These are phyloP conservation scores for Gaultheria prostrata DNA, from an alignment of 148 eudicot species.

Conservation along the genomic window DNA sequence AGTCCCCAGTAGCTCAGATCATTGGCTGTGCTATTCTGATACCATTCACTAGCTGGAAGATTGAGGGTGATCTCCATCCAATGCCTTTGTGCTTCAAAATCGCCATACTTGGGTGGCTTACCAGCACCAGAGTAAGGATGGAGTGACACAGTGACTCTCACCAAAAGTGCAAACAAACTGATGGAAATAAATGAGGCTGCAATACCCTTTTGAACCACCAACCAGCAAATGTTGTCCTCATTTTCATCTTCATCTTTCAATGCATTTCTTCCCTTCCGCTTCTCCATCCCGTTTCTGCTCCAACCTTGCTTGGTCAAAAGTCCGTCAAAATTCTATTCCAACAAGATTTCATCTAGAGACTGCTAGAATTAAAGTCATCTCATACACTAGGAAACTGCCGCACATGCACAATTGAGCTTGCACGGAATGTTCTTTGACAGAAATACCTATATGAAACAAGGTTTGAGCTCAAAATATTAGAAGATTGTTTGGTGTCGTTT, in stretches of 20 bases:
- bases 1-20: conserved; percentile 93
- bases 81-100: conserved; percentile 96
- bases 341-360: neutral
- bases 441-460: neutral
- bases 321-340: neutral
- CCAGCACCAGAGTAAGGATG: conserved; percentile 88
- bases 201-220: conserved; percentile 51
- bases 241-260: conserved; percentile 22
- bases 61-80: conserved; percentile 97
- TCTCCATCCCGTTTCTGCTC: conserved; percentile 25
- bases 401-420: neutral
- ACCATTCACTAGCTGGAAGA: conserved; percentile 79
- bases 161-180: conserved; percentile 63
- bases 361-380: conserved; percentile 8
- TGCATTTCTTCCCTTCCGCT: conserved; percentile 29
- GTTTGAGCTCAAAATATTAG: neutral
- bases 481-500: neutral
- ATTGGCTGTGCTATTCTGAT: conserved; percentile 69
- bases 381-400: neutral
- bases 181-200: conserved; percentile 52
- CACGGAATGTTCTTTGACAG: neutral
- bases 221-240: conserved; percentile 53
- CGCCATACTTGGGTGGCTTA: conserved; percentile 83
- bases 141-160: conserved; percentile 65
- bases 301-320: conserved; percentile 7